These are phyloP conservation scores for Scutellaria minor DNA, from an alignment of 257 asterid species.

Conservation along the genomic window DNA sequence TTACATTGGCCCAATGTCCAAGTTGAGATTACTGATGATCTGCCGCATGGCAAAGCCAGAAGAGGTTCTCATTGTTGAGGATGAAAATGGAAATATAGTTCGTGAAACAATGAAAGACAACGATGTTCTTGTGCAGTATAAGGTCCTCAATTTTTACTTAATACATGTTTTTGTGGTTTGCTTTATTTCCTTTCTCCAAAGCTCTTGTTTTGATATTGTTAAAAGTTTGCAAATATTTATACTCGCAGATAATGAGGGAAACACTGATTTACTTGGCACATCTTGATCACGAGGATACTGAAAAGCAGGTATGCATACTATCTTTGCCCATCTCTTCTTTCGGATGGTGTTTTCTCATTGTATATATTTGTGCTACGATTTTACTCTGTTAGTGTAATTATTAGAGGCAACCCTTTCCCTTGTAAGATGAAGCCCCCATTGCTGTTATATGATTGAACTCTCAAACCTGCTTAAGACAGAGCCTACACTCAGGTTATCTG, in stretches of 20 bases:
- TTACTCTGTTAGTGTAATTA: conserved; percentile 1
- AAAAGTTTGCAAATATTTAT: conserved; percentile 22
- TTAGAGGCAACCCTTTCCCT: not conserved
- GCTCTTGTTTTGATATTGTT: conserved; percentile 14
- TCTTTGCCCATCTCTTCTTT: conserved; percentile 16
- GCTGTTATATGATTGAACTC: not conserved
- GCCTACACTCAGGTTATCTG: not conserved
- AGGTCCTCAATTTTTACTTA: conserved; percentile 48
- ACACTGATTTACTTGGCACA: conserved; percentile 89
- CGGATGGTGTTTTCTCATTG: not conserved
- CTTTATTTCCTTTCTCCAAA: conserved; percentile 14
- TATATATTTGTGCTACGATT: not conserved
- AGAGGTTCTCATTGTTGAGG: conserved; percentile 92
- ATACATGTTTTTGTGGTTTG: conserved; percentile 22
- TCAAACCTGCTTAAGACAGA: not conserved
- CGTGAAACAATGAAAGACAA: conserved; percentile 97
- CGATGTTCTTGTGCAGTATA: conserved; percentile 88
- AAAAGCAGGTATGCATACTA: conserved; percentile 64
- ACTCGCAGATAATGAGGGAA: conserved; percentile 86
- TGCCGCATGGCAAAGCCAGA: conserved; percentile 98
- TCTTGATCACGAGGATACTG: conserved; percentile 94
- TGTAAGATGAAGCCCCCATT: not conserved
- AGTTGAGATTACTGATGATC: conserved; percentile 83
- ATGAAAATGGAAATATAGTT: conserved; percentile 93
- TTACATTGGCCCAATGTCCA: conserved; percentile 82